Conservation (phyloP, 495 filamentous ascomycete genomes). For the Corynascus novoguineensis region DNA sequence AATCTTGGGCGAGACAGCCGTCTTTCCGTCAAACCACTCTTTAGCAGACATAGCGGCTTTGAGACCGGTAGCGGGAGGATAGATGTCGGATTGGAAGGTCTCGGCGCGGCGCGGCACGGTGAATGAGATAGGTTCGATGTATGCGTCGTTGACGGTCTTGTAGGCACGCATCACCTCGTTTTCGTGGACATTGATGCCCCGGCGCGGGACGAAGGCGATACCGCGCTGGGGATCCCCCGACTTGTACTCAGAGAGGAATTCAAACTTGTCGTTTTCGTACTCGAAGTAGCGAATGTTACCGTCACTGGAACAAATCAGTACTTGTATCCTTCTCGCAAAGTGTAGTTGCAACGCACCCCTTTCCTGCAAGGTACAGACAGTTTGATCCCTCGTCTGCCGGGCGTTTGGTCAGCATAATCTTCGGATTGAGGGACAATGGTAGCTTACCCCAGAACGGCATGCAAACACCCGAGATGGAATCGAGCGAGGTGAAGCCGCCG, state of each 20-base stretch:
- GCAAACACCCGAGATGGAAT: slow-evolving; percentile 93
- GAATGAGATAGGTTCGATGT: slow-evolving; percentile 96
- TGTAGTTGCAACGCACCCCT: slow-evolving; percentile 64
- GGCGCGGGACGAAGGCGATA: slow-evolving; percentile 90
- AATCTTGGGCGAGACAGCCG: slow-evolving; percentile 79
- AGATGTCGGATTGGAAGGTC: slow-evolving; percentile 96
- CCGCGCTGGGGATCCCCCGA: slow-evolving; percentile 90
- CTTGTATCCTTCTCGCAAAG: neutral
- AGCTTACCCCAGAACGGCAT: slow-evolving; percentile 93
- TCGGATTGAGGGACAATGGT: neutral
- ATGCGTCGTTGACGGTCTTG: slow-evolving; percentile 91
- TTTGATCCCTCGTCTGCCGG: slow-evolving; percentile 73
- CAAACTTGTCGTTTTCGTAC: slow-evolving; percentile 95
- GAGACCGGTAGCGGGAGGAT: slow-evolving; percentile 70
- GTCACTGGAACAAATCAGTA: slow-evolving; percentile 53
- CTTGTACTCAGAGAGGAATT: slow-evolving; percentile 92
- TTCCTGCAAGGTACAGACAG: slow-evolving; percentile 89
- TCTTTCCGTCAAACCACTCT: slow-evolving; percentile 85
- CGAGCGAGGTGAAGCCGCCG: slow-evolving; percentile 79
- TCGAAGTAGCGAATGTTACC: slow-evolving; percentile 99
- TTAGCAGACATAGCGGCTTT: slow-evolving; percentile 72
- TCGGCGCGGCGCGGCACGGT: slow-evolving; percentile 94
- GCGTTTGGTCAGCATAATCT: slow-evolving; percentile 26
- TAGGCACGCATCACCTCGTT: slow-evolving; percentile 94
- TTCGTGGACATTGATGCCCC: slow-evolving; percentile 91